phyloP scores from a whole-genome alignment of 345 rosid genomes.

The Eucalyptus regnans region DNA sequence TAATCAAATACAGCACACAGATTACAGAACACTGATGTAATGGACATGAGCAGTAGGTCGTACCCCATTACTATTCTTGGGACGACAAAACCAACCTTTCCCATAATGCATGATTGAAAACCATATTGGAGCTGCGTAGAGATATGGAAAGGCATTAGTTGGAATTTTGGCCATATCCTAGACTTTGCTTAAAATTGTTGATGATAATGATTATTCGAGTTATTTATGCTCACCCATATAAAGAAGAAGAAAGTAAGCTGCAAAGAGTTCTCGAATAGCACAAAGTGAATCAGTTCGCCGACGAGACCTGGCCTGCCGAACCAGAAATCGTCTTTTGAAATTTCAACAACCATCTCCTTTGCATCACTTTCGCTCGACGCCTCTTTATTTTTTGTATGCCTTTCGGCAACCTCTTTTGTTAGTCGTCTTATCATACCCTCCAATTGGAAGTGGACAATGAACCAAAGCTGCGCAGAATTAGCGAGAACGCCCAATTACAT shows the following conservation, averaged over 20 bases:
- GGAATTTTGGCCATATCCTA: not conserved
- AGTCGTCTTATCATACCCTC: constrained; percentile 54
- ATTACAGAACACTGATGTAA: too few relatives aligned
- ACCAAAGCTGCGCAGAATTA: constrained; percentile 30
- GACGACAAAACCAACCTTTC: constrained; percentile 34
- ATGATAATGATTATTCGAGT: not conserved
- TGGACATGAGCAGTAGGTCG: not conserved
- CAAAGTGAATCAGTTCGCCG: constrained; percentile 55
- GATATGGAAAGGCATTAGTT: not conserved
- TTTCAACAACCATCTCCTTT: constrained; percentile 32
- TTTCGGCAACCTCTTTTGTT: constrained; percentile 60
- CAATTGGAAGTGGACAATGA: constrained; percentile 56
- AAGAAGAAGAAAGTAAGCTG: constrained; percentile 72
- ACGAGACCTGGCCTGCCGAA: constrained; percentile 38
- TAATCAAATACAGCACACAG: not conserved
- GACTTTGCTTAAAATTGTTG: not conserved
- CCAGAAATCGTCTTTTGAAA: constrained; percentile 75
- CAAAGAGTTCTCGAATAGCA: constrained; percentile 78
- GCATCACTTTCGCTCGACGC: too few relatives aligned
- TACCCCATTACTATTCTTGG: constrained; percentile 76
- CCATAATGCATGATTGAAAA: constrained; percentile 74
- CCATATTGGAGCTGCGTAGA: constrained; percentile 51
- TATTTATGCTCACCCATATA: not conserved
- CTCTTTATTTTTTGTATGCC: not conserved
- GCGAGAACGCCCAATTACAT: too few relatives aligned